These are phyloP conservation scores for Plantago major DNA, from an alignment of 257 asterid genomes.

Conservation along the genomic window DNA sequence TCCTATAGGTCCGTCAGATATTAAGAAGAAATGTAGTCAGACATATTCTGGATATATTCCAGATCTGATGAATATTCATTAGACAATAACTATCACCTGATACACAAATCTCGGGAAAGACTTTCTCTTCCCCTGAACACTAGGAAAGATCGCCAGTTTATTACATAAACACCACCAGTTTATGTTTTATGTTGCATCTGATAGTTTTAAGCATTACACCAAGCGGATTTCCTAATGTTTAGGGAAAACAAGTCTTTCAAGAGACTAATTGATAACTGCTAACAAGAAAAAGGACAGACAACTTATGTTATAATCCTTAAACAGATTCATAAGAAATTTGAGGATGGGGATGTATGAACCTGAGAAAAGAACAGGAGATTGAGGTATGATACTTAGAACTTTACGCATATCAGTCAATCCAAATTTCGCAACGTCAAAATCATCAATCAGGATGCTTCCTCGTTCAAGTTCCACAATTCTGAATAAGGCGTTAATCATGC, in stretches of 20 bases:
- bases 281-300: too few species aligned
- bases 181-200: too few species aligned
- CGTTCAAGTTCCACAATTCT: conserved; percentile 41
- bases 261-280: too few species aligned
- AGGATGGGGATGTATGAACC: conserved; percentile 18
- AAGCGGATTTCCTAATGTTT: too few species aligned
- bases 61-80: background rate
- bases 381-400: conserved; percentile 43
- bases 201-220: too few species aligned
- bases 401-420: conserved; percentile 36
- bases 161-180: too few species aligned
- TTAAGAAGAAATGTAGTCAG: background rate
- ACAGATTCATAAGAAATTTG: background rate
- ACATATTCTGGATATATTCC: background rate
- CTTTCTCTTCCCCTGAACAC: too few species aligned
- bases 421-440: conserved; percentile 29
- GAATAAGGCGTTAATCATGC: conserved; percentile 43
- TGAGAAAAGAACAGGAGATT: conserved; percentile 44
- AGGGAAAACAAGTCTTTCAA: too few species aligned
- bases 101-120: too few species aligned
- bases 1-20: conserved; percentile 22
- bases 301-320: too few species aligned
- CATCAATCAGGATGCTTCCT: conserved; percentile 37
- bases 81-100: background rate
- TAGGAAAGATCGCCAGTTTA: too few species aligned